Evolutionary conservation across 2,329 filamentous ascomycete species (phyloP).

Genomic region (Stemphylium vesicarium): DNA sequence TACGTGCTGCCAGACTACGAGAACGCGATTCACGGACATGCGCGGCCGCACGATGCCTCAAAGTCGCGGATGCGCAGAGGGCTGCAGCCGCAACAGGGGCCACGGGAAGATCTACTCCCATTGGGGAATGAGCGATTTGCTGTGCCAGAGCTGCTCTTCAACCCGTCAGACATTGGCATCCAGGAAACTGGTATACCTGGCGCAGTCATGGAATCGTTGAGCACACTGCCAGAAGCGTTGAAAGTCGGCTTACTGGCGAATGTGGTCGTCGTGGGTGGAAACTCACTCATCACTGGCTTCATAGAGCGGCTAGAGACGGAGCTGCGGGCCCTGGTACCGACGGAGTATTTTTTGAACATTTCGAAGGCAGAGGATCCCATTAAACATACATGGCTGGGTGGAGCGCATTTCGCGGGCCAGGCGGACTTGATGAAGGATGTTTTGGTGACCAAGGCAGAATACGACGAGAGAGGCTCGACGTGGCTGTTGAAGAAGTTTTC

Average conservation of each 20-base stretch:
- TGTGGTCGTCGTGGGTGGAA: conserved; percentile 87
- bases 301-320: conserved; percentile 77
- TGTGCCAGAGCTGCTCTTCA: conserved; percentile 89
- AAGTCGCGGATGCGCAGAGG: conserved; percentile 60
- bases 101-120: conserved; percentile 79
- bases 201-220: conserved; percentile 79
- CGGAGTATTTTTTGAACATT: conserved; percentile 40
- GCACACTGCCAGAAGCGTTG: conserved; percentile 76
- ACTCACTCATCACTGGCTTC: conserved; percentile 79
- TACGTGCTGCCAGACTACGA: conserved; percentile 89
- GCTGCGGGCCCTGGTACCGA: conserved; percentile 62
- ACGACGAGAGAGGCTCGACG: conserved; percentile 78
- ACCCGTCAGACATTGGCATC: conserved; percentile 83
- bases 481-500: conserved; percentile 78
- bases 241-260: conserved; percentile 87
- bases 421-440: conserved; percentile 67
- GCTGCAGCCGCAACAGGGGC: conserved; percentile 55
- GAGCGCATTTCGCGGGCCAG: conserved; percentile 76
- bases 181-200: conserved; percentile 82
- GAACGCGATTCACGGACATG: conserved; percentile 67
- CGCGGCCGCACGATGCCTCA: conserved; percentile 77
- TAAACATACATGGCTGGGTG: conserved; percentile 83
- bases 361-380: conserved; percentile 74
- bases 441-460: conserved; percentile 85
- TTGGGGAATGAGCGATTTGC: conserved; percentile 91